Percentiles rank a stretch among this genome's conserved stretches.
Evolutionary conservation across 768 basidiomycete genomes (phyloP).

Genomic region (Hydnum rufescens): DNA sequence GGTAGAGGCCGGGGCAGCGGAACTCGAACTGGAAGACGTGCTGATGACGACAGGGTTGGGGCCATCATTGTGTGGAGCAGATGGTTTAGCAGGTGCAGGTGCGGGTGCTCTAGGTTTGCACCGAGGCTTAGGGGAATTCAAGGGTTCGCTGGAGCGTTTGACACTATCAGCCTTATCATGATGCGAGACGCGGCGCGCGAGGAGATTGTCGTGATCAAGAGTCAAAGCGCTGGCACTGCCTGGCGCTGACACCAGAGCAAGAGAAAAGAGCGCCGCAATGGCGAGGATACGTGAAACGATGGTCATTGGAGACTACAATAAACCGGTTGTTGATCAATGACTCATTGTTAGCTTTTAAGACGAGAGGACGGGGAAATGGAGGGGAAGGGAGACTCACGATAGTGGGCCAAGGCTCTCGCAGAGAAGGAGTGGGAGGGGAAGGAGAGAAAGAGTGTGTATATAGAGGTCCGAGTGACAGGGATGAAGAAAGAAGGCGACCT

Average conservation of each 20-base stretch:
- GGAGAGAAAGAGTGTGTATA: too few relatives aligned
- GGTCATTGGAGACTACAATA: not conserved
- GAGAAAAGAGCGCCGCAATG: not conserved
- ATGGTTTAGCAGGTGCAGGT: not conserved
- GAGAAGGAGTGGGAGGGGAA: too few relatives aligned
- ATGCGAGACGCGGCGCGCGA: not conserved
- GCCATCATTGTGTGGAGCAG: not conserved
- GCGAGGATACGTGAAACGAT: not conserved
- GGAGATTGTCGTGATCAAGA: not conserved
- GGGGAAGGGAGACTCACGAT: not conserved
- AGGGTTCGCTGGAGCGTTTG: not conserved
- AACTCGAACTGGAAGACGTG: not conserved
- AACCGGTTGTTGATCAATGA: not conserved
- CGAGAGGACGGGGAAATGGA: not conserved
- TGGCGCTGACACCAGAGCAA: not conserved
- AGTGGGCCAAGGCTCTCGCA: too few relatives aligned
- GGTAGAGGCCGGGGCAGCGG: not conserved
- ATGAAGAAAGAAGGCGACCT: too few relatives aligned
- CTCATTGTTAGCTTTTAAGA: not conserved
- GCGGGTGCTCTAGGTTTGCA: not conserved
- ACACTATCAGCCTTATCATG: not conserved
- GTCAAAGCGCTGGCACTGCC: not conserved
- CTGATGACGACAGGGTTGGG: not conserved
- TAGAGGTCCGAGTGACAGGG: too few relatives aligned
- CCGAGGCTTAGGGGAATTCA: too few relatives aligned